A percentile compares a stretch with the other conserved stretches of the same genome.
These are phyloP conservation scores for Pisolithus orientalis DNA, from an alignment of 768 basidiomycete species.

Conservation along the genomic window DNA sequence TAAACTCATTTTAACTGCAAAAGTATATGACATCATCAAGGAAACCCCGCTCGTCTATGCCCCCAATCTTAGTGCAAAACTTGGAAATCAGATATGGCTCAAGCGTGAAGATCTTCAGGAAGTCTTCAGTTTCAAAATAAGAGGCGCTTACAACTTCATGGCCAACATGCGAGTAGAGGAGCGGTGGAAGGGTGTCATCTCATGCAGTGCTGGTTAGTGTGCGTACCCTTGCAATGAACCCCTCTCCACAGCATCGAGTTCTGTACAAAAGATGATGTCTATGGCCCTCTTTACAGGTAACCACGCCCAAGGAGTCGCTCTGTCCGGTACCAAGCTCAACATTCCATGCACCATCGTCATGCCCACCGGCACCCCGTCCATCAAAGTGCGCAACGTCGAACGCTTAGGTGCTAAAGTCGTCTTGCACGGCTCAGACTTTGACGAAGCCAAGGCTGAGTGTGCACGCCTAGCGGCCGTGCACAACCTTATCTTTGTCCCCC, in stretches of 20 bases:
- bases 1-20: conserved; percentile 79
- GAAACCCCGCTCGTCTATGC: conserved; percentile 89
- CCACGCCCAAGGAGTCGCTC: conserved; percentile 96
- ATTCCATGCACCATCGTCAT: conserved; percentile 99
- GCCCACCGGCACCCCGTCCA: conserved; percentile 90
- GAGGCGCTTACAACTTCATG: conserved; percentile 99
- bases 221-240: conserved; percentile 32
- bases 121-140: conserved; percentile 98
- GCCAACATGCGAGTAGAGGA: conserved; percentile 81
- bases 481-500: conserved; percentile 86
- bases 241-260: background rate
- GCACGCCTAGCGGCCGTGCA: conserved; percentile 71
- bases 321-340: conserved; percentile 80
- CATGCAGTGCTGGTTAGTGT: conserved; percentile 95
- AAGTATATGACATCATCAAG: conserved; percentile 84
- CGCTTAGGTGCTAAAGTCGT: conserved; percentile 93
- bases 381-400: conserved; percentile 95
- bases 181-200: conserved; percentile 95
- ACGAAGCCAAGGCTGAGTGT: conserved; percentile 94
- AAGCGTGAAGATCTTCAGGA: conserved; percentile 97
- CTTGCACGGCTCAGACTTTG: conserved; percentile 87
- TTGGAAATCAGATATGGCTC: conserved; percentile 92
- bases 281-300: conserved; percentile 56
- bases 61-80: conserved; percentile 74
- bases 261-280: background rate